A percentile compares a stretch with the other conserved stretches of the same genome.
phyloP scores from a whole-genome alignment of 371 early-diverging fungal species.

The Haplosporangium sp. region DNA sequence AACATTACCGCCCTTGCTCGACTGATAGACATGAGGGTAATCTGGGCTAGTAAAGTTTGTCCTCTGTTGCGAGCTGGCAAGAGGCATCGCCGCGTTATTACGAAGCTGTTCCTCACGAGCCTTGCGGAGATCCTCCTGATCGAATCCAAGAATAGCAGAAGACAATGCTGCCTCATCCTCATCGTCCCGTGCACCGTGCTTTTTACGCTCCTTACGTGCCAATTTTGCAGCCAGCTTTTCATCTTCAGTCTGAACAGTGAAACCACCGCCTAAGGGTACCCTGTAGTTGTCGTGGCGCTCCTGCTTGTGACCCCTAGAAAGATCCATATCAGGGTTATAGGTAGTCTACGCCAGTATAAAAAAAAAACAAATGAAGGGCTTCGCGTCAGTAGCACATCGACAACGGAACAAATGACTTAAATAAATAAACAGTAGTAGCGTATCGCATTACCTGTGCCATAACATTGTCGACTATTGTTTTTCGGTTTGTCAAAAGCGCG shows the following conservation, averaged over 20 bases:
- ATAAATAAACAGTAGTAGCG: not conserved
- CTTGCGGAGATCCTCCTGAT: conserved; percentile 60
- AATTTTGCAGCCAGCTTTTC: conserved; percentile 74
- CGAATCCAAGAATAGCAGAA: conserved; percentile 67
- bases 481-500: conserved; percentile 61
- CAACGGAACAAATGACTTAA: not conserved
- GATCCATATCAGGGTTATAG: conserved; percentile 37
- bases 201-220: conserved; percentile 77
- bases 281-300: conserved; percentile 35
- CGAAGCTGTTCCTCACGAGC: conserved; percentile 68
- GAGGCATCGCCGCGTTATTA: conserved; percentile 41
- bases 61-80: conserved; percentile 47
- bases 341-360: conserved; percentile 9
- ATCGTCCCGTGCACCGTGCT: conserved; percentile 50
- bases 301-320: conserved; percentile 13
- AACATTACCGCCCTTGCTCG: conserved; percentile 61
- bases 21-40: conserved; percentile 73
- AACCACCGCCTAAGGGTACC: conserved; percentile 24
- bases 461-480: conserved; percentile 62
- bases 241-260: conserved; percentile 78
- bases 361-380: not conserved
- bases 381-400: not conserved
- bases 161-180: conserved; percentile 66
- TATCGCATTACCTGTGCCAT: conserved; percentile 53
- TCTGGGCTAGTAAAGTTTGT: conserved; percentile 38